Evolutionary conservation across 1,284 basidiomycete species (phyloP).

Genomic region (Cryptococcus maquisensis): DNA sequence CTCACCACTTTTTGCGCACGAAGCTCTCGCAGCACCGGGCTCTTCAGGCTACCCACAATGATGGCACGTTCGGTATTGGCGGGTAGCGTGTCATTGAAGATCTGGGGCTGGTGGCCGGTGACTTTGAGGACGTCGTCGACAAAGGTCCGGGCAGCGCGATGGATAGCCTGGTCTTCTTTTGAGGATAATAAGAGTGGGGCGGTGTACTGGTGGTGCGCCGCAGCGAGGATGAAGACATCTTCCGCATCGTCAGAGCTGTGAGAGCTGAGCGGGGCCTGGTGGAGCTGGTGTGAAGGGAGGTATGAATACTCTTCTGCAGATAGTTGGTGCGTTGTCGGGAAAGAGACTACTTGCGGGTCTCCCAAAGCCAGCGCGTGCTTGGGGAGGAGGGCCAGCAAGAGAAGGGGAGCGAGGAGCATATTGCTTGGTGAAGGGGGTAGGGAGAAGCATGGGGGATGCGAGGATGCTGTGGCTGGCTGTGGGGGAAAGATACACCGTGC

Average conservation of each 20-base stretch:
- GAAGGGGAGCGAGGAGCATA: too few species aligned
- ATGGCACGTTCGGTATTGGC: conserved; percentile 50
- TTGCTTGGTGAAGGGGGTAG: too few species aligned
- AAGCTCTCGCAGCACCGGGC: conserved; percentile 48
- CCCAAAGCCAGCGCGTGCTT: conserved; percentile 9
- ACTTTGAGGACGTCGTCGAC: conserved; percentile 60
- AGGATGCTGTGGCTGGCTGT: too few species aligned
- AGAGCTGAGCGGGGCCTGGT: conserved; percentile 2
- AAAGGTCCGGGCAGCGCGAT: conserved; percentile 60
- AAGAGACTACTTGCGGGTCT: conserved; percentile 11
- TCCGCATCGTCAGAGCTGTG: neutral
- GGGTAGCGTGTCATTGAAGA: conserved; percentile 34
- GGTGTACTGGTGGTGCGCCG: conserved; percentile 8
- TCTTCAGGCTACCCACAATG: conserved; percentile 62
- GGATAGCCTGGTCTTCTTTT: conserved; percentile 49
- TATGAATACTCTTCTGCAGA: neutral
- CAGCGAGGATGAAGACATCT: conserved; percentile 11
- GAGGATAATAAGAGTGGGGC: conserved; percentile 23
- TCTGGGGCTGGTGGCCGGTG: conserved; percentile 54
- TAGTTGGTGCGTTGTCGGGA: conserved; percentile 3
- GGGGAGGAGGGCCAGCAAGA: neutral
- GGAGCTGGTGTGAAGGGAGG: neutral
- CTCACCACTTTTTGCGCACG: conserved; percentile 28
- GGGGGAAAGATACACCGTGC: too few species aligned
- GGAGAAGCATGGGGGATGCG: too few species aligned